A percentile compares a stretch with the other conserved stretches of the same genome.
These are phyloP conservation scores for Leishmania arabica DNA, from an alignment of 208 protist genomes.

Conservation along the genomic window DNA sequence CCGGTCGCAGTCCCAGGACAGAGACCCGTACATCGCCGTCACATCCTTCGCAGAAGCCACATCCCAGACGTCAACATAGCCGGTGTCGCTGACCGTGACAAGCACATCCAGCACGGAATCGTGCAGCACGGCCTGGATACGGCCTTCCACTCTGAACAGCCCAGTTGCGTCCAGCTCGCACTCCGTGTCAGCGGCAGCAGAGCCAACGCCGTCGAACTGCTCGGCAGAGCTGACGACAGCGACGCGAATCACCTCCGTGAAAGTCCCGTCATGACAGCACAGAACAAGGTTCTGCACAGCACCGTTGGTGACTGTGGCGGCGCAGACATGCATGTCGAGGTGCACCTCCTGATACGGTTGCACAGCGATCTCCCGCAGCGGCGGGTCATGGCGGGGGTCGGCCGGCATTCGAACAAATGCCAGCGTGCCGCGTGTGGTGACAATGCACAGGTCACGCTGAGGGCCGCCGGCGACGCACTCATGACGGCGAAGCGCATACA, in stretches of 20 bases:
- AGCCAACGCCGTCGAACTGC: neutral
- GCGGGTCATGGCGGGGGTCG: too few species aligned
- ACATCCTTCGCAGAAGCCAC: constrained; percentile 33
- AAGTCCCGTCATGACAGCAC: constrained; percentile 26
- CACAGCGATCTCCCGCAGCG: neutral
- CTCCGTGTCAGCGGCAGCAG: neutral
- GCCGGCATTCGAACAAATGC: constrained; percentile 11
- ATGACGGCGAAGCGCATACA: constrained; percentile 12
- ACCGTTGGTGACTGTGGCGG: neutral
- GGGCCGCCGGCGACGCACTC: neutral
- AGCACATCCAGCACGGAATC: constrained; percentile 28
- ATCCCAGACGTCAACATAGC: constrained; percentile 71
- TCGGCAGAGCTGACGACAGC: constrained; percentile 6
- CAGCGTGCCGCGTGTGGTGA: constrained; percentile 13
- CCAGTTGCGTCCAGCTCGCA: constrained; percentile 27
- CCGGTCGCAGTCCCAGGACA: constrained; percentile 23
- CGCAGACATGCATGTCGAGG: constrained; percentile 18
- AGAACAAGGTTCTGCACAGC: constrained; percentile 6
- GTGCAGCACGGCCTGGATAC: constrained; percentile 31
- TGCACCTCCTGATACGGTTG: constrained; percentile 26
- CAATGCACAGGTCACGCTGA: constrained; percentile 13
- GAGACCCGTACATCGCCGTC: constrained; percentile 40
- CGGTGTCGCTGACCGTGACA: constrained; percentile 45
- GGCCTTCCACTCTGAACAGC: constrained; percentile 54
- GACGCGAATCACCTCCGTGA: constrained; percentile 23